Conservation (phyloP, 441 rosid genomes). For the Eruca vesicaria region DNA sequence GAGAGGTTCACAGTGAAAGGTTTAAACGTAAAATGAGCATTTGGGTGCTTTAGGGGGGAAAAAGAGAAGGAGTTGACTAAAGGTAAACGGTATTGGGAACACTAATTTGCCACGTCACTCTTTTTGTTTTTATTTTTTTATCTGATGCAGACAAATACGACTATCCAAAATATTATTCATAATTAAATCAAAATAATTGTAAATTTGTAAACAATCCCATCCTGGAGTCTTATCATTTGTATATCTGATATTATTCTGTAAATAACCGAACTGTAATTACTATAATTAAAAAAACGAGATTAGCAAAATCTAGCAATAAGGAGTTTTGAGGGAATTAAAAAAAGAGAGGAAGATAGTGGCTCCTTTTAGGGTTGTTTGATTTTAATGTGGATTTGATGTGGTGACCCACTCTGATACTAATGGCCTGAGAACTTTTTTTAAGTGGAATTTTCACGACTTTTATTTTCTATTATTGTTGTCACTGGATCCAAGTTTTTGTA, state of each 20-base stretch:
- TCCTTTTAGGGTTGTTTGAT: conserved; percentile 28
- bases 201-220: background rate
- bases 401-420: conserved; percentile 39
- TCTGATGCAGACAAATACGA: conserved; percentile 2
- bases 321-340: background rate
- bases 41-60: background rate
- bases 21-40: conserved; percentile 21
- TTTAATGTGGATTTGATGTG: conserved; percentile 38
- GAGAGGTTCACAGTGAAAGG: conserved; percentile 18
- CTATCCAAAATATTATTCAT: background rate
- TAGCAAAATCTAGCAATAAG: conserved; percentile 13
- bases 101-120: conserved; percentile 30
- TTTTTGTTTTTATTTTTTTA: background rate
- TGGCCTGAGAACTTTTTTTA: conserved; percentile 26
- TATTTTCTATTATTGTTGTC: background rate
- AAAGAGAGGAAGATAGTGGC: conserved; percentile 4
- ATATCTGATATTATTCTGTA: background rate
- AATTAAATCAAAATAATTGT: background rate
- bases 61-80: conserved; percentile 26
- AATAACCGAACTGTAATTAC: background rate
- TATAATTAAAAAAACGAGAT: background rate
- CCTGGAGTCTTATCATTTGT: background rate
- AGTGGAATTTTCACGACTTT: conserved; percentile 33
- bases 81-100: conserved; percentile 30
- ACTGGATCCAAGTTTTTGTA: conserved; percentile 2